Conservation (phyloP, 345 rosid species). For the Psidium guajava region DNA sequence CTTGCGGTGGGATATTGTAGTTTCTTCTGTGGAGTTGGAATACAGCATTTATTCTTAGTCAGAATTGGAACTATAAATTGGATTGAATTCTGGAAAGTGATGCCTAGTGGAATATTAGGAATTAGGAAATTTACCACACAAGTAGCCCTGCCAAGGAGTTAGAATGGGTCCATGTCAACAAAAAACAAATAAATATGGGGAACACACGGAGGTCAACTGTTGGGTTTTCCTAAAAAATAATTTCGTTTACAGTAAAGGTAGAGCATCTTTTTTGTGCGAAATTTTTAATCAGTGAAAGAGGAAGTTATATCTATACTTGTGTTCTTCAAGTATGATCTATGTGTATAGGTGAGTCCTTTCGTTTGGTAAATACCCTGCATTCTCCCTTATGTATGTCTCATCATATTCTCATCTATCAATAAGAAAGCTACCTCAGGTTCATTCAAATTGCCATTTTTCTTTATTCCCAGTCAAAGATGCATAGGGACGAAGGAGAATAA, state of each 20-base stretch:
- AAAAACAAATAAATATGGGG: not conserved
- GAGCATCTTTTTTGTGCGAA: not conserved
- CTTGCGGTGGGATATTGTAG: not conserved
- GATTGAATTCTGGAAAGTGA: not conserved
- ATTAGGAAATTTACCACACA: not conserved
- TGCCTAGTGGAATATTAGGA: not conserved
- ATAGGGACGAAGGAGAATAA: not conserved
- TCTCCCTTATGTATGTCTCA: not conserved
- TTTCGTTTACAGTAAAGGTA: not conserved
- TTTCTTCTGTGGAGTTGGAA: not conserved
- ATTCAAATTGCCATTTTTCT: not conserved
- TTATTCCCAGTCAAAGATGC: not conserved
- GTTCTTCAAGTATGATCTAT: not conserved
- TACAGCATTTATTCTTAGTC: not conserved
- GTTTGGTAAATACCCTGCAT: not conserved
- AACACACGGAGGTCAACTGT: not conserved
- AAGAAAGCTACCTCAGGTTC: not conserved
- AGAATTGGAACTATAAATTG: not conserved
- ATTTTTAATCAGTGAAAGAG: not conserved
- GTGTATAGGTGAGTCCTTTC: not conserved
- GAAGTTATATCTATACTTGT: not conserved
- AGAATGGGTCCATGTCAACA: not conserved
- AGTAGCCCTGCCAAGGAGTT: not conserved
- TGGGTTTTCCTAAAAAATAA: not conserved
- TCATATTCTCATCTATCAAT: not conserved